Evolutionary conservation across 2,329 filamentous ascomycete genomes (phyloP), one percentile per base, ranked within the genome.

Genomic region (Pseudopyricularia cyperi): DNA sequence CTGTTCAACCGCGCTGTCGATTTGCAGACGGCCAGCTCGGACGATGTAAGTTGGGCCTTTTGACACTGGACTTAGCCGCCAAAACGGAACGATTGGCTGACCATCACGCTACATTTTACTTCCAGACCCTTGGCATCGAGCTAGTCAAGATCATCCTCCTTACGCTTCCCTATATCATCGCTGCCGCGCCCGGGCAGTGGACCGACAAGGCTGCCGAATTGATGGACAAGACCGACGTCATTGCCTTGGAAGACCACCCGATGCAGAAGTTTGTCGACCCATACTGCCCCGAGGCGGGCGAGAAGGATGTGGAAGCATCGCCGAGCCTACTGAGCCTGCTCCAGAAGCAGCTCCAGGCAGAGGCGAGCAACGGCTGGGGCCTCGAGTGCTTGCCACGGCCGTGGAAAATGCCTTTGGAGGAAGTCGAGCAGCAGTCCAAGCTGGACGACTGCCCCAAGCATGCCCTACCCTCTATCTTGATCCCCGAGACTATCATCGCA

Each of bases 121-220:
- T 33, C 14, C 14, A 82, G 77, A 83, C 78, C 0, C 79, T 84
- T 56, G 80, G 80, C 48, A 83, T 94, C 42, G 93, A 97, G 70
- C 79, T 98, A 33, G 89, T 96, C 65, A 97, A 96, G 69, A 90
- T 96, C 60, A 96, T 98, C 57, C 80, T 97, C 46, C 80, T 96
- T 48, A 95, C 91, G 0, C 86, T 98, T 54, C 91, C 93, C 0
- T 98, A 97, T 65, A 75, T 89, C 52, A 83, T 95, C 76, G 80
- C 83, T 9, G 81, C 87, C 3, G 79, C 83, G 0, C 84, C 86
- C 3, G 73, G 76, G 3, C 80, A 82, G 49, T 83, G 85, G 62
- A 42, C 30, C n/a, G 76, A 85, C 57, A 86, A 86, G 62, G 89
- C 89, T 2, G 75, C 77, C 1, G 82, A 87, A 47, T 73, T 97